Conservation (phyloP, 2,329 filamentous ascomycete genomes). For the Gnomoniopsis sp. region DNA sequence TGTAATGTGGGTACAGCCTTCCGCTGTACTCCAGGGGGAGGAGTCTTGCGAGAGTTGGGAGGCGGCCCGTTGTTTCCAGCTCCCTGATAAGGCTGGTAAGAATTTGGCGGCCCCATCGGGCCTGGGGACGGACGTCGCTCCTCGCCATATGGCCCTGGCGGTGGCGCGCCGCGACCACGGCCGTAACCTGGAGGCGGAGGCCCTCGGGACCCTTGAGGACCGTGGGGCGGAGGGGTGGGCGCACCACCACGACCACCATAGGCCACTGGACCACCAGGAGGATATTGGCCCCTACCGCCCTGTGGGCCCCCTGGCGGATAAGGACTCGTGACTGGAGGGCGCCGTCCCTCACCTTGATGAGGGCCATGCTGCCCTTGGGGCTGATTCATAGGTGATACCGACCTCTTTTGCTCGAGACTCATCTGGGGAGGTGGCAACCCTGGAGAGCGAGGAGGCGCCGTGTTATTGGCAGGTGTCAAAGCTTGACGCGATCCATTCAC, state of each 20-base stretch:
- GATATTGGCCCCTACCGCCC: conserved; percentile 18
- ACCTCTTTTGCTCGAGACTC: conserved; percentile 37
- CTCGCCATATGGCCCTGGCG: conserved; percentile 18
- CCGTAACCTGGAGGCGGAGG: conserved; percentile 23
- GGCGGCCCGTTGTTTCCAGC: conserved; percentile 2
- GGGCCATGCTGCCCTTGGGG: conserved; percentile 27
- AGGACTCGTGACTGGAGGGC: conserved; percentile 28
- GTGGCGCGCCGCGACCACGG: conserved; percentile 20
- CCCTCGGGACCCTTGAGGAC: conserved; percentile 23
- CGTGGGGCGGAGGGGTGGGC: conserved; percentile 17
- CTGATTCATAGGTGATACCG: conserved; percentile 43
- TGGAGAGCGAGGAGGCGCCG: conserved; percentile 31
- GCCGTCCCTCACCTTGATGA: conserved; percentile 14
- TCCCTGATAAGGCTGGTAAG: conserved; percentile 8
- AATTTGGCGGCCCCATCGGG: conserved; percentile 6
- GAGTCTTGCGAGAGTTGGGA: conserved; percentile 8
- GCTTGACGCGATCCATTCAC: conserved; percentile 51
- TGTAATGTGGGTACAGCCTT: conserved; percentile 10
- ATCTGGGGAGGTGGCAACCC: conserved; percentile 39
- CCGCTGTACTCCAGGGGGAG: conserved; percentile 12
- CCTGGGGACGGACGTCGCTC: conserved; percentile 11
- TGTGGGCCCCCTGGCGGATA: conserved; percentile 26
- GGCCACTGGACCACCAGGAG: conserved; percentile 10
- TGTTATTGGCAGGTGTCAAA: conserved; percentile 38
- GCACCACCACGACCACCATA: conserved; percentile 6